Evolutionary conservation across 768 basidiomycete genomes (phyloP), one percentile per base, ranked within the genome.

Genomic region (Austroboletus festivus): DNA sequence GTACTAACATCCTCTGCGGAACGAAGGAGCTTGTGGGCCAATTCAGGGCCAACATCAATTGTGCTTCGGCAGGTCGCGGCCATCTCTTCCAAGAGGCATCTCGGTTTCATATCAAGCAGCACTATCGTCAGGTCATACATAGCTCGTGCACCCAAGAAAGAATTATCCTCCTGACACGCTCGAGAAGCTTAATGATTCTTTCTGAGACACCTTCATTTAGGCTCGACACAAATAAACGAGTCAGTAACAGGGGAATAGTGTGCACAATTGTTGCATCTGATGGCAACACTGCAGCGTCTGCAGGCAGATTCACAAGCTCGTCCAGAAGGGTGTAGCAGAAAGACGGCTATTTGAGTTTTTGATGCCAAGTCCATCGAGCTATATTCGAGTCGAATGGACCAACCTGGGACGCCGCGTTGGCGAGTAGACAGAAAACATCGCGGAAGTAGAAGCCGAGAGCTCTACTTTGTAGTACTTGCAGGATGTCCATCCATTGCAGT

Each of bases 341-440:
- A 13, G 7, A 15, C 15, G 31, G 12, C 15, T 33, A 7, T 33
- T 13, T 7, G 15, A 33, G 31, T 13, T 33, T 13, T 13, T 7
- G 31, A 33, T 33, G 31, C 31, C 71, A 33, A 6, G 5, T 33
- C 31, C 31, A 33, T 3, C 13, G 10, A 15, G 5, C 4, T 13
- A 13, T 33, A 15, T 15, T 13, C 4, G 15, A 15, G 31, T 33
- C 13, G 13, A 33, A 33, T 33, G 31, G 31, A 4, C 31, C 34
- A 35, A 35, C 34, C 18, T 35, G 34, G 5, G 4, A 35, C 16
- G 4, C 11, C 13, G 31, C 31, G 10, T 8, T 15, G 13, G 31
- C 7, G 13, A 33, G 31, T 15, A 33, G 31, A 13, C 9, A 33
- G 31, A 11, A 33, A 33, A 33, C 31, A 33, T 33, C 31, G 3